phyloP scores from a whole-genome alignment of 2,329 filamentous ascomycete species.

The Trichoderma endophyticum region DNA sequence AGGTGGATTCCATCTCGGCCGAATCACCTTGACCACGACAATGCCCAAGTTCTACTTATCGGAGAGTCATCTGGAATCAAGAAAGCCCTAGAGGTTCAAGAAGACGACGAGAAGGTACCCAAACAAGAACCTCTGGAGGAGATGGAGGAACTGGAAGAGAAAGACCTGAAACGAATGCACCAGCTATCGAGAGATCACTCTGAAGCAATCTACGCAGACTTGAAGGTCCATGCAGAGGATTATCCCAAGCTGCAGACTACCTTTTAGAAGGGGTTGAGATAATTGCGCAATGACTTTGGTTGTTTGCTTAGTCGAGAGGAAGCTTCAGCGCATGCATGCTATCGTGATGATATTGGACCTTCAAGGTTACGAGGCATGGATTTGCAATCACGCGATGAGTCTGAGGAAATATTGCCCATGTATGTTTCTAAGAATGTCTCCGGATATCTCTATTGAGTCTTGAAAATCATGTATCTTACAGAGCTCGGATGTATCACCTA shows the following conservation, averaged over 20 bases:
- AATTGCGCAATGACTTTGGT: not conserved
- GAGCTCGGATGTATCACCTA: not conserved
- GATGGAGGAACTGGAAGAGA: slow-evolving; percentile 70
- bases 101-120: slow-evolving; percentile 54
- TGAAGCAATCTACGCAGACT: slow-evolving; percentile 20
- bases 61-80: slow-evolving; percentile 61
- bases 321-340: not conserved
- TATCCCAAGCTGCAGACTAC: slow-evolving; percentile 30
- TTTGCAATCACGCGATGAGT: not conserved
- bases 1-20: slow-evolving; percentile 75
- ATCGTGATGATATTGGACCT: not conserved
- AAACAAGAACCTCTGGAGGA: slow-evolving; percentile 67
- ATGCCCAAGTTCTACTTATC: slow-evolving; percentile 75
- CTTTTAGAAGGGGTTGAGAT: slow-evolving; percentile 18
- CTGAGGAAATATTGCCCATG: not conserved
- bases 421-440: not conserved
- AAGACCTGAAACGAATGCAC: slow-evolving; percentile 66
- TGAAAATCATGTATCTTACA: not conserved
- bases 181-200: slow-evolving; percentile 46
- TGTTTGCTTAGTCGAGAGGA: not conserved
- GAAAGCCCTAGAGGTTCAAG: slow-evolving; percentile 54
- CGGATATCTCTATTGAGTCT: not conserved
- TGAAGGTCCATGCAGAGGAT: slow-evolving; percentile 14
- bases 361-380: not conserved
- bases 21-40: slow-evolving; percentile 69